A percentile compares a stretch with the other conserved stretches of the same genome.
Conservation (phyloP, 2,329 filamentous ascomycete genomes). For the Cytospora schulzeri region DNA sequence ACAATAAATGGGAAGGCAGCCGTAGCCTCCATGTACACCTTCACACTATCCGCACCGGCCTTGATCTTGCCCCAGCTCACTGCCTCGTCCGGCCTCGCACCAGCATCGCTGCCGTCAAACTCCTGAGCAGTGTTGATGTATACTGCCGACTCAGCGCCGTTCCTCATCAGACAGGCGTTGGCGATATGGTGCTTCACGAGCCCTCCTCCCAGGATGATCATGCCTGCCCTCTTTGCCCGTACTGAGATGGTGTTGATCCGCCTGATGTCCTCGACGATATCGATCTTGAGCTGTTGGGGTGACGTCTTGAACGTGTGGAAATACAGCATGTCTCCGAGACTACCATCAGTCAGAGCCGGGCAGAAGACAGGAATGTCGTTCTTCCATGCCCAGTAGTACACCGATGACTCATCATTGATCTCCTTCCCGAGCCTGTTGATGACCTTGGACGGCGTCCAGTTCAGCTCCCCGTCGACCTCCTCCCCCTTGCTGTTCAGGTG, state of each 20-base stretch:
- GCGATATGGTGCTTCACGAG: slow-evolving; percentile 99
- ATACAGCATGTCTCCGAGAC: slow-evolving; percentile 96
- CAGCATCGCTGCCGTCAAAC: slow-evolving; percentile 96
- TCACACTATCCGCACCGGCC: slow-evolving; percentile 81
- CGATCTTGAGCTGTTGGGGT: slow-evolving; percentile 77
- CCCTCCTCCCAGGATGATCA: slow-evolving; percentile 93
- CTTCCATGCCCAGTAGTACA: slow-evolving; percentile 97
- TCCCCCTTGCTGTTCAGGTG: slow-evolving; percentile 40
- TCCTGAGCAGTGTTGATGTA: slow-evolving; percentile 98
- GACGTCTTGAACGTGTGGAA: slow-evolving; percentile 95
- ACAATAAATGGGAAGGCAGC: slow-evolving; percentile 68
- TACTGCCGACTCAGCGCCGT: slow-evolving; percentile 93
- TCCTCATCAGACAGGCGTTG: slow-evolving; percentile 96
- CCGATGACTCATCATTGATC: slow-evolving; percentile 88
- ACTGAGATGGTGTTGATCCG: slow-evolving; percentile 91
- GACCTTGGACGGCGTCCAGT: slow-evolving; percentile 93
- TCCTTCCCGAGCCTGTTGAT: slow-evolving; percentile 89
- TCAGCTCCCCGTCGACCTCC: slow-evolving; percentile 66
- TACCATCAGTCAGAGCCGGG: slow-evolving; percentile 92
- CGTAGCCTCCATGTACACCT: slow-evolving; percentile 73
- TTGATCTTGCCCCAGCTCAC: slow-evolving; percentile 99
- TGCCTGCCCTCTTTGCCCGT: slow-evolving; percentile 82
- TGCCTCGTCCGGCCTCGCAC: slow-evolving; percentile 91
- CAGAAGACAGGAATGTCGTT: slow-evolving; percentile 98
- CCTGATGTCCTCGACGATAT: slow-evolving; percentile 92